Base-by-base conservation (phyloP, 345 rosid genomes). In the Dovyalis caffra region DNA sequence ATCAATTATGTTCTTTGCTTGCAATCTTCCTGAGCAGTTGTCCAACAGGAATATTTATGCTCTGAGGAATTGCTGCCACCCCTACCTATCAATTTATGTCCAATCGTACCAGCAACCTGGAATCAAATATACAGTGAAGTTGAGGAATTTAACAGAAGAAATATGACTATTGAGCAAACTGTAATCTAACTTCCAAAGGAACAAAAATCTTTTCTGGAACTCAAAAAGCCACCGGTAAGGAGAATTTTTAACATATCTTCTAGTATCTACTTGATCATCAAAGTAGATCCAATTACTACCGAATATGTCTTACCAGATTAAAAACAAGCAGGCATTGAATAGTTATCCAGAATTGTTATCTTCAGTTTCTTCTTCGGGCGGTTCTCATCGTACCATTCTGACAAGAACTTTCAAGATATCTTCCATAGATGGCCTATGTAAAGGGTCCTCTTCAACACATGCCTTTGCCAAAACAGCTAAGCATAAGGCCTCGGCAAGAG, bases 391-490 rank as follows among this genome's bases (percentile, higher is more conserved):
- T 8, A 82, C 80, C 84, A 83, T 82, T 80, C 86, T 85, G 56
- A 81, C 85, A 70, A 88, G 86, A 45, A 90, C 86, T 81, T 88
- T 90, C 18, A 87, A 66, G 71, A 82, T 82, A 57, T 88, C 89
- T 74, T 87, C 83, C 81, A 82, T 84, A 3, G 86, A 86, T 29
- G 94, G 92, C 73, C 89, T 80, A 56, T 78, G 86, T 47, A 76
- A 66, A 76, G 90, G 92, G 32, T 88, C 90, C 62, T 87, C 89
- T 64, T 83, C 88, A 7, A 87, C 79, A 63, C 92, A 85, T 8
- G 90, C 87, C 85, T 83, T 86, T 3, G 90, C 92, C 75, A 90
- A 76, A 79, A 88, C 86, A 31, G 86, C 83, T 26, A 90, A 76
- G 70, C 89, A 86, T 31, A 88, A 71, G 26, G 89, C 94, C 61